Conservation (phyloP, 192 early-diverging fungal species). For the Podila horticola region DNA sequence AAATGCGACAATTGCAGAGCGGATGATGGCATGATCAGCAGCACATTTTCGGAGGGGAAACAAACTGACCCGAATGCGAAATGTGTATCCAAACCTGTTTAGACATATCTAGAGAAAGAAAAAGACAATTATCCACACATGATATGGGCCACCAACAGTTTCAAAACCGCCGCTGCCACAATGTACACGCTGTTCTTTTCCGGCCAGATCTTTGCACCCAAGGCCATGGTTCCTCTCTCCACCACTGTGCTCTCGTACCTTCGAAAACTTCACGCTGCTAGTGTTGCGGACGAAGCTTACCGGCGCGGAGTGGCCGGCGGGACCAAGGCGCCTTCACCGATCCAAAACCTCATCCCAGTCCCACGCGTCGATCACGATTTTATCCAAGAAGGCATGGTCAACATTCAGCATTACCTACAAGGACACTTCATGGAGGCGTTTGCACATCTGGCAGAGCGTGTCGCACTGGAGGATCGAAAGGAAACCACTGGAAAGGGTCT, state of each 20-base stretch:
- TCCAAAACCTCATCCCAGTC: conserved; percentile 37
- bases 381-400: conserved; percentile 39
- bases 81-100: not conserved
- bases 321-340: conserved; percentile 23
- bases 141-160: conserved; percentile 70
- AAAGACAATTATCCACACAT: conserved; percentile 61
- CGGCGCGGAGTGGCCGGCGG: conserved; percentile 30
- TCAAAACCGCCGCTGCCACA: conserved; percentile 59
- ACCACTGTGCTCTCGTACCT: conserved; percentile 30
- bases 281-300: conserved; percentile 34
- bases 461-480: conserved; percentile 44
- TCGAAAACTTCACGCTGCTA: conserved; percentile 15
- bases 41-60: not conserved
- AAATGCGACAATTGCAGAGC: not conserved
- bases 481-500: not conserved
- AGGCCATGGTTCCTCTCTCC: conserved; percentile 49
- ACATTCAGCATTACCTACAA: conserved; percentile 65
- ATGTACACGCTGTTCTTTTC: conserved; percentile 70
- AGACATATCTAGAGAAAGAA: conserved; percentile 37
- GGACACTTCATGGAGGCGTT: conserved; percentile 59
- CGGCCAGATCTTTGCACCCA: conserved; percentile 61
- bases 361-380: conserved; percentile 26
- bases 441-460: conserved; percentile 39
- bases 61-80: too few species aligned
- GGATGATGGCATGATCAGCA: not conserved